These are phyloP conservation scores for Tanacetum coccineum DNA, from an alignment of 129 eudicot genomes.

Conservation along the genomic window DNA sequence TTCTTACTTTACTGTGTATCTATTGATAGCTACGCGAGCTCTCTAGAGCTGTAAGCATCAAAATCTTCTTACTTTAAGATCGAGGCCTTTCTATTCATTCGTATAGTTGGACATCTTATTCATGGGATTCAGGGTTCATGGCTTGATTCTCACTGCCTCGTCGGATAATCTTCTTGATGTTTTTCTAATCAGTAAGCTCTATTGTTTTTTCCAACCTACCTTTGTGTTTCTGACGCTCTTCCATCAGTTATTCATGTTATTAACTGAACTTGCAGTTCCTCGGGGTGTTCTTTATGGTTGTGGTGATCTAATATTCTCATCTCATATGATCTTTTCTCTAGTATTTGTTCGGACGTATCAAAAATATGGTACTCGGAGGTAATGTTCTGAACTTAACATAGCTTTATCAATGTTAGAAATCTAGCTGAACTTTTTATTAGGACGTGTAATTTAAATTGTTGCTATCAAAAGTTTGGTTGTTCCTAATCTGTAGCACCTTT, in stretches of 20 bases:
- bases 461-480: too few relatives aligned
- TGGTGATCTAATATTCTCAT: conserved; percentile 89
- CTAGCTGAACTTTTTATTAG: too few relatives aligned
- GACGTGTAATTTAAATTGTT: too few relatives aligned
- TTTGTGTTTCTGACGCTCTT: neutral
- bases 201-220: neutral
- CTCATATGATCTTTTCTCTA: conserved; percentile 92
- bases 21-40: too few relatives aligned
- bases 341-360: conserved; percentile 89
- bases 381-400: neutral
- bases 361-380: conserved; percentile 90
- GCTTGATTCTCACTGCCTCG: conserved; percentile 82
- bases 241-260: conserved; percentile 10
- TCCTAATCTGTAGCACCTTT: too few relatives aligned
- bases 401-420: too few relatives aligned
- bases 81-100: neutral
- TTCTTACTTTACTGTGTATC: neutral
- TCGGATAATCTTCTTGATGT: conserved; percentile 55
- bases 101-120: neutral
- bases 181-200: conserved; percentile 60
- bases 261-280: conserved; percentile 59
- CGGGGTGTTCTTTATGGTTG: conserved; percentile 89
- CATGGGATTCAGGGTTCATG: conserved; percentile 66
- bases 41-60: neutral
- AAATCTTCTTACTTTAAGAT: neutral